A percentile compares a stretch with the other conserved stretches of the same genome.
These are phyloP conservation scores for Tricholoma bakamatsutake DNA, from an alignment of 768 basidiomycete species.

Conservation along the genomic window DNA sequence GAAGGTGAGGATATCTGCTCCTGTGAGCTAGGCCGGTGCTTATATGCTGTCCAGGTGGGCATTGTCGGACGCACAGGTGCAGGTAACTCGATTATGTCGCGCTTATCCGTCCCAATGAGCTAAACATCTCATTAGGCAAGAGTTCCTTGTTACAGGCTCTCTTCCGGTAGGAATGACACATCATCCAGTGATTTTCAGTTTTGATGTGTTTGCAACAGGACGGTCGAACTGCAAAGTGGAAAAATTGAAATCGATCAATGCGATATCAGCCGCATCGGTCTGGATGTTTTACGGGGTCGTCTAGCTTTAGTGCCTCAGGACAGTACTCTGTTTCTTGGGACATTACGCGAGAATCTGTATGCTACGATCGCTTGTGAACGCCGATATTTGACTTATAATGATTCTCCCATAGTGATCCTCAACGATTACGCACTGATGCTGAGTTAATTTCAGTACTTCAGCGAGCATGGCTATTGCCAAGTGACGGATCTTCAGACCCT, in stretches of 20 bases:
- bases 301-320: conserved; percentile 71
- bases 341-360: conserved; percentile 41
- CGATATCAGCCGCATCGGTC: conserved; percentile 47
- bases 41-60: conserved; percentile 27
- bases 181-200: not conserved
- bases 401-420: conserved; percentile 14
- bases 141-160: conserved; percentile 54
- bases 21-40: not conserved
- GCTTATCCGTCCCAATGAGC: not conserved
- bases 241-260: conserved; percentile 51
- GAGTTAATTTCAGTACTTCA: conserved; percentile 58
- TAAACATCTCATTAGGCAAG: conserved; percentile 30
- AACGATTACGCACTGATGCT: conserved; percentile 46
- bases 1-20: conserved; percentile 38
- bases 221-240: conserved; percentile 56
- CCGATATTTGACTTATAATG: not conserved
- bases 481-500: conserved; percentile 38
- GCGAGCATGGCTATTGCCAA: conserved; percentile 54
- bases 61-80: conserved; percentile 45
- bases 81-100: conserved; percentile 16
- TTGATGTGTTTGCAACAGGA: conserved; percentile 26
- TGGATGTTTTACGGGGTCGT: conserved; percentile 45
- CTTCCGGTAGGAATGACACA: conserved; percentile 34
- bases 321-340: conserved; percentile 46
- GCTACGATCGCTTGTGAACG: not conserved